Evolutionary conservation across 2,329 filamentous ascomycete species (phyloP).

Genomic region (Mollisia scopiformis): DNA sequence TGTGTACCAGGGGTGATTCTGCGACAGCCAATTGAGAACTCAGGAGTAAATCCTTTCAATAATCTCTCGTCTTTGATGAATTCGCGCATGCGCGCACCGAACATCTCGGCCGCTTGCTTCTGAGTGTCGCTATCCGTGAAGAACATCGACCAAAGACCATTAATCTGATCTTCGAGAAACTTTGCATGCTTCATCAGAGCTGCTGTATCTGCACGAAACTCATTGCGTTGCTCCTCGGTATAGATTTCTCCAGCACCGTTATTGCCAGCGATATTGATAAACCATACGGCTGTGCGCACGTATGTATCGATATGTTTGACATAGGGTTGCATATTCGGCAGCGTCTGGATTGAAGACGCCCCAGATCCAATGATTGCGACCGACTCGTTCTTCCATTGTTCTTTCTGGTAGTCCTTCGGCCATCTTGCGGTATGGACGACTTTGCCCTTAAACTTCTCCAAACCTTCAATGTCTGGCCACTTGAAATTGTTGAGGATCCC

Average conservation of each 20-base stretch:
- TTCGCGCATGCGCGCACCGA: constrained; percentile 49
- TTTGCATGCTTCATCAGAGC: constrained; percentile 28
- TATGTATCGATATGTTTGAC: constrained; percentile 51
- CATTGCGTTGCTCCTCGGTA: constrained; percentile 43
- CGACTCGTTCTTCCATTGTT: constrained; percentile 35
- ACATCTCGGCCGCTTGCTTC: constrained; percentile 40
- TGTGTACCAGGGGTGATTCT: constrained; percentile 44
- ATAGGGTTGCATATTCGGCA: constrained; percentile 43
- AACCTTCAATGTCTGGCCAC: constrained; percentile 52
- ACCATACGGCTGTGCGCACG: constrained; percentile 53
- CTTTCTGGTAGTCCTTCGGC: constrained; percentile 39
- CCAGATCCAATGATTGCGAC: constrained; percentile 44
- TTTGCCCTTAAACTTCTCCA: constrained; percentile 48
- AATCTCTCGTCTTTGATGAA: constrained; percentile 54
- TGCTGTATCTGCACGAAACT: constrained; percentile 44
- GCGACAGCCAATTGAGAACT: constrained; percentile 47
- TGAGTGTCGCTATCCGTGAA: constrained; percentile 47
- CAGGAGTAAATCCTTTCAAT: constrained; percentile 42
- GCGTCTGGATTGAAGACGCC: constrained; percentile 40
- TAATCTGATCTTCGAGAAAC: constrained; percentile 42
- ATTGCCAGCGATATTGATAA: constrained; percentile 48
- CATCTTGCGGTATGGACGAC: constrained; percentile 50
- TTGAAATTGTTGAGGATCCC: constrained; percentile 37
- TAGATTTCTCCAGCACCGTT: constrained; percentile 49
- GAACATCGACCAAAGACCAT: constrained; percentile 49